Conservation (phyloP, 78 protist species). For the Creolimax fragrantissima region DNA sequence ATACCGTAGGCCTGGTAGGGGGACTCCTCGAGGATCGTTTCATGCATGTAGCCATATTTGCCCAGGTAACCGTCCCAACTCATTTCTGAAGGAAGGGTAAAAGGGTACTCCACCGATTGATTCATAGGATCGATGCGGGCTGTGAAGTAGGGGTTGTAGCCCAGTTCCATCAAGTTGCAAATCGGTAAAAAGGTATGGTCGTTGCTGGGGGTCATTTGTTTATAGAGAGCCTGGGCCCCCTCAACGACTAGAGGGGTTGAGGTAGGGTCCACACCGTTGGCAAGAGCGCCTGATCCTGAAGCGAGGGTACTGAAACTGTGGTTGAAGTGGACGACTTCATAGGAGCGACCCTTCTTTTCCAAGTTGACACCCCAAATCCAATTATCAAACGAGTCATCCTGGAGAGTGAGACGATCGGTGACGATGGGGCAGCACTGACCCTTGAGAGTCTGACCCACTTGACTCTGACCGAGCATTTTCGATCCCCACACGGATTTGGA, state of each 20-base stretch:
- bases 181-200: neutral
- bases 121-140: neutral
- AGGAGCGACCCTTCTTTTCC: neutral
- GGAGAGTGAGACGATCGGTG: neutral
- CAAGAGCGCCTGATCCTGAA: neutral
- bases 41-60: neutral
- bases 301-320: no score
- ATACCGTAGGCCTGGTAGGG: neutral
- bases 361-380: neutral
- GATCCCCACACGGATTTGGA: neutral
- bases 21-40: neutral
- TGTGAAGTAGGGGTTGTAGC: neutral
- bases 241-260: no score
- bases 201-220: neutral
- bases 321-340: neutral
- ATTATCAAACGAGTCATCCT: neutral
- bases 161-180: neutral
- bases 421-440: neutral
- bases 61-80: neutral
- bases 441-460: neutral
- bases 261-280: neutral
- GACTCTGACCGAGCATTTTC: neutral
- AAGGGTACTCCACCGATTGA: neutral
- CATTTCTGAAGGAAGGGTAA: neutral
- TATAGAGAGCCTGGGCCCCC: no score